Conservation (phyloP, 768 basidiomycete genomes). For the Leccinum aurantiacum region DNA sequence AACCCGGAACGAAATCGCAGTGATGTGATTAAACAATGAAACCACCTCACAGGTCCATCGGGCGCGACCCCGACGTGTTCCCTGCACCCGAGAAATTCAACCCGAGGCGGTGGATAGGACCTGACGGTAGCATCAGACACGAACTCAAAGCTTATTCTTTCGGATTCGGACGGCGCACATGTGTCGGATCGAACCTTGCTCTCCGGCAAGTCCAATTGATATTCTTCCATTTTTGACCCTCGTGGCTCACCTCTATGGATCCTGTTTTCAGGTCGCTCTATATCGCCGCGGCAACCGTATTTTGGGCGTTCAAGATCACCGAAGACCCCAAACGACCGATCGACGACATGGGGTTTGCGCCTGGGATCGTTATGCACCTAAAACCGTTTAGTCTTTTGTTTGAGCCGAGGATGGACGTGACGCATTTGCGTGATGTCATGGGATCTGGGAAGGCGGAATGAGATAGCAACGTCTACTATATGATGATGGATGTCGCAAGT, state of each 20-base stretch:
- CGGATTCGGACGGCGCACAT: slow-evolving; percentile 48
- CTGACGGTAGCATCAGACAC: slow-evolving; percentile 44
- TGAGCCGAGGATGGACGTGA: slow-evolving; percentile 41
- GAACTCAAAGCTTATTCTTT: slow-evolving; percentile 53
- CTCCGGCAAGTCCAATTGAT: slow-evolving; percentile 17
- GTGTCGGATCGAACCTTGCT: slow-evolving; percentile 27
- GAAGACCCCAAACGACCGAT: slow-evolving; percentile 52
- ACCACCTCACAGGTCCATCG: slow-evolving; percentile 19
- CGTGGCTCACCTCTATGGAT: neutral
- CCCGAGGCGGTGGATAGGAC: slow-evolving; percentile 53
- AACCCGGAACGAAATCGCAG: neutral
- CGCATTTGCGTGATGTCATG: slow-evolving; percentile 16
- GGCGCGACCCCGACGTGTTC: slow-evolving; percentile 27
- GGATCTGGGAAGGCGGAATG: slow-evolving; percentile 1
- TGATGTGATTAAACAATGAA: neutral
- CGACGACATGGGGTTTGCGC: slow-evolving; percentile 60
- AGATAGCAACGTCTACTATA: neutral
- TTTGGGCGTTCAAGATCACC: slow-evolving; percentile 62
- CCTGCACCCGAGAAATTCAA: slow-evolving; percentile 48
- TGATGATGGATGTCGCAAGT: no score
- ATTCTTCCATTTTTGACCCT: neutral
- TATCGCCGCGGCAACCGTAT: slow-evolving; percentile 57
- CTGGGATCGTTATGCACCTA: slow-evolving; percentile 64
- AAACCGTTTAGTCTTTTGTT: slow-evolving; percentile 58
- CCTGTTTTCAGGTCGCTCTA: slow-evolving; percentile 51